Base-by-base conservation (phyloP, 2,329 filamentous ascomycete species). In the Chrysosporium queenslandicum region DNA sequence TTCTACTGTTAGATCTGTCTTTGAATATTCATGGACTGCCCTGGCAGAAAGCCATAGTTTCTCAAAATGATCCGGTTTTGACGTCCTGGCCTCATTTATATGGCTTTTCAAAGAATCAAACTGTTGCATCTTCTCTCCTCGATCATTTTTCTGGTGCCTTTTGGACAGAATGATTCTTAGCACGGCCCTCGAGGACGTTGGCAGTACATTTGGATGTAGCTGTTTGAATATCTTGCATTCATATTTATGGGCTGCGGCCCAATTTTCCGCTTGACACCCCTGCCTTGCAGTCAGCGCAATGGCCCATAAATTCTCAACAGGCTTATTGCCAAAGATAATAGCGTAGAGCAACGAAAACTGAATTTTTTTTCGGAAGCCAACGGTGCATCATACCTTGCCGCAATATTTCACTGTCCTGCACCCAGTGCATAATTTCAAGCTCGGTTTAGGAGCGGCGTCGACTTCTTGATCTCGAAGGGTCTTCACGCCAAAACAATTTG, bases 381-480 rank as follows among this genome's bases (percentile, higher is more conserved):
- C 14, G 14, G 42, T 9, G 27, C 23, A 2, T 34, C 70, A 46
- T 62, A 81, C 79, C 71, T 75, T 79, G 57, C 74, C 73, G 63
- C 81, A 84, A 62, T 83, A 84, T 57, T 71, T 75, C 2, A 81
- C 74, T 29, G 74, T 67, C 53, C 73, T 74, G 60, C 81, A 84
- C 6, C 77, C 77, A 2, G 74, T 74, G 61, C 81, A 84, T 21
- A 70, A 71, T 53, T 75, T 76, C n/a, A 82, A 66, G 2, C 55
- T 59, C 3, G n/a, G 62, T 55, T 39, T 27, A 49, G 47, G 50
- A 46, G 48, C 52, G 34, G 60, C 59, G 29, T 51, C 30, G 14
- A 53, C 55, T 41, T 58, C 56, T 14, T 53, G 54, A 29, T 61
- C 58, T 30, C 8, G n/a, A 11, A 62, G 47, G 16, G 64, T 59